Evolutionary conservation across 2,329 filamentous ascomycete genomes (phyloP).

Genomic region (Arthrobotrys sinensis): DNA sequence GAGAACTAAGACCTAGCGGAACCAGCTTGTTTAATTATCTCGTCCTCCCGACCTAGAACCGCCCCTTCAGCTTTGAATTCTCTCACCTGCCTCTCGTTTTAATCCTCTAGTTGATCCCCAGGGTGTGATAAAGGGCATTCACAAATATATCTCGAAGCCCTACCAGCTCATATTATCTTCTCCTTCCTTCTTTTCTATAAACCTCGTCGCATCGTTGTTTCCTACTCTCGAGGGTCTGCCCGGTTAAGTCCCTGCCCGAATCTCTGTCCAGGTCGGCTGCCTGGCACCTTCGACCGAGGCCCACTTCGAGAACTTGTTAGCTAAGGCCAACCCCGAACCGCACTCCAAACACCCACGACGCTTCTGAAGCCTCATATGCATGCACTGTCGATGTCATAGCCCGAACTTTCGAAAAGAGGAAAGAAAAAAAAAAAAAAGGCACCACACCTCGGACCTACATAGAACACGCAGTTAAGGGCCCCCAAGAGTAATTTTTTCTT

Average conservation of each 20-base stretch:
- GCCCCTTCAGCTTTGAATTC: constrained; percentile 27
- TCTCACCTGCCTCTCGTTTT: constrained; percentile 53
- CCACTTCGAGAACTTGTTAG: constrained; percentile 45
- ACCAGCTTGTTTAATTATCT: constrained; percentile 49
- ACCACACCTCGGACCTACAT: constrained; percentile 23
- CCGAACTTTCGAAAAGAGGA: constrained; percentile 25
- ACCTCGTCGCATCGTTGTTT: constrained; percentile 46
- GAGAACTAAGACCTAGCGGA: constrained; percentile 24
- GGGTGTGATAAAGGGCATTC: constrained; percentile 33
- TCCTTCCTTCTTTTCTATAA: constrained; percentile 56
- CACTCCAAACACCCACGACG: constrained; percentile 25
- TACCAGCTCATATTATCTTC: constrained; percentile 37
- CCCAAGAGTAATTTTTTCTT: constrained; percentile 21
- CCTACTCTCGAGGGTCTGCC: constrained; percentile 49
- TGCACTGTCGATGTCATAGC: constrained; percentile 48
- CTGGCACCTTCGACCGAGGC: constrained; percentile 54
- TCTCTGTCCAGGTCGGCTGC: constrained; percentile 38
- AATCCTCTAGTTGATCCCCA: constrained; percentile 55
- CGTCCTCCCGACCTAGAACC: constrained; percentile 35
- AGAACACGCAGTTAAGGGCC: constrained; percentile 23
- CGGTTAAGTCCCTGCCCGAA: constrained; percentile 37
- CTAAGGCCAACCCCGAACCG: constrained; percentile 40
- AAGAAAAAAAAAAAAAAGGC: constrained; percentile 15
- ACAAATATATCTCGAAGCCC: constrained; percentile 27
- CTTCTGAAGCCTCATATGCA: constrained; percentile 41